Conservation (phyloP, 192 early-diverging fungal genomes). For the Powellomyces hirtus region DNA sequence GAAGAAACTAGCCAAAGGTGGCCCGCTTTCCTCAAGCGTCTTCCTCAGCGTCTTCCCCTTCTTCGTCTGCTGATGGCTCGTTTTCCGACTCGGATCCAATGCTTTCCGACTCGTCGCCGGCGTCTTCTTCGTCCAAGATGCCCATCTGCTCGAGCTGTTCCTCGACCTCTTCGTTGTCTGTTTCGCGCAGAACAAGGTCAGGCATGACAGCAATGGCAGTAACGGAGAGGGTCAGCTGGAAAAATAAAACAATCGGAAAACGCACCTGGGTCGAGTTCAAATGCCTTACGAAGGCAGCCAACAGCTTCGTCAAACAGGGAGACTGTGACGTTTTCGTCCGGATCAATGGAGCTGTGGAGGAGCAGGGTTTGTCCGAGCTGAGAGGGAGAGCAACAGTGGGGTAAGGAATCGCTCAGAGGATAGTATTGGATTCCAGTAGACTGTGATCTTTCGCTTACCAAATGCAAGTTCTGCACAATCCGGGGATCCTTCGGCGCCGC, state of each 20-base stretch:
- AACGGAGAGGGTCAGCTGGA: too few species aligned
- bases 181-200: too few species aligned
- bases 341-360: conserved; percentile 9
- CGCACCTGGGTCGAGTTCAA: conserved; percentile 18
- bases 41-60: too few species aligned
- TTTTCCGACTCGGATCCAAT: not conserved
- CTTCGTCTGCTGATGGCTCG: not conserved
- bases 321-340: conserved; percentile 8
- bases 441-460: not conserved
- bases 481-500: not conserved
- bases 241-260: too few species aligned
- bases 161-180: conserved; percentile 9
- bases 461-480: not conserved
- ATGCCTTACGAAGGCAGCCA: conserved; percentile 1
- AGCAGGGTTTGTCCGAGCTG: conserved; percentile 21
- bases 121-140: conserved; percentile 7
- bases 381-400: not conserved
- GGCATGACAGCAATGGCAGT: too few species aligned
- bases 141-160: conserved; percentile 6
- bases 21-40: too few species aligned
- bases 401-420: not conserved
- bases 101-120: not conserved
- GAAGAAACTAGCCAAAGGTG: too few species aligned
- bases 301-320: conserved; percentile 16
- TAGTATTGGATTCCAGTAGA: not conserved